Conservation (phyloP, 2,329 filamentous ascomycete genomes). For the Epichloe scottii region DNA sequence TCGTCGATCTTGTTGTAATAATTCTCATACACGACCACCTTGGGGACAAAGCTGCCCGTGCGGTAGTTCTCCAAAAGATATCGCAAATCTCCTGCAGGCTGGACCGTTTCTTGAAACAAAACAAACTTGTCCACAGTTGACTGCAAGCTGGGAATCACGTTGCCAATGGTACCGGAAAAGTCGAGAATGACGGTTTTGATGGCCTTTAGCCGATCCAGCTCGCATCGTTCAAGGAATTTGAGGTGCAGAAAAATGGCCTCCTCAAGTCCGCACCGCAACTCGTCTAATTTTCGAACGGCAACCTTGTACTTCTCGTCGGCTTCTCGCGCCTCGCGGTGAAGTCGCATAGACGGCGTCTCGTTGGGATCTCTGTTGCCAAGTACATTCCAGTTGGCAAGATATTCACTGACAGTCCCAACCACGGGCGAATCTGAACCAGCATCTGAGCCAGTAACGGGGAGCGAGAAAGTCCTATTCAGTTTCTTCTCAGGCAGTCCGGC, state of each 20-base stretch:
- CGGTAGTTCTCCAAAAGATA: constrained; percentile 96
- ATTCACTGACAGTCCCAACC: constrained; percentile 74
- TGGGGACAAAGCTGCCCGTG: constrained; percentile 84
- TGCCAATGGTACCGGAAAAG: constrained; percentile 94
- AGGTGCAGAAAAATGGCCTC: constrained; percentile 88
- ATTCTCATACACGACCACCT: constrained; percentile 89
- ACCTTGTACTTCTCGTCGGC: constrained; percentile 89
- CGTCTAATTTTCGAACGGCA: constrained; percentile 73
- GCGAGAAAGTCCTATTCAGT: constrained; percentile 63
- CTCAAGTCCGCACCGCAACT: constrained; percentile 86
- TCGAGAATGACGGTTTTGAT: constrained; percentile 97
- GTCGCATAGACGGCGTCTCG: constrained; percentile 75
- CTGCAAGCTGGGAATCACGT: constrained; percentile 92
- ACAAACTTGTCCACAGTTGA: constrained; percentile 98
- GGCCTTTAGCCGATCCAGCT: constrained; percentile 88
- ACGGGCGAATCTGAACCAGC: constrained; percentile 56
- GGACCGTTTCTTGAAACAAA: constrained; percentile 97
- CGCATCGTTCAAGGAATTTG: constrained; percentile 93
- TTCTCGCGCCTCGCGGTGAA: constrained; percentile 80
- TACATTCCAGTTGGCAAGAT: constrained; percentile 84
- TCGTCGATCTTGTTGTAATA: constrained; percentile 98
- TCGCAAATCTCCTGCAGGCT: constrained; percentile 76
- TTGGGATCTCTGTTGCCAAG: constrained; percentile 75
- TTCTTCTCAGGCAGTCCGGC: constrained; percentile 86
- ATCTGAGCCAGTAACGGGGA: constrained; percentile 46